Conservation (phyloP, 345 rosid genomes). For the Toxicodendron radicans region DNA sequence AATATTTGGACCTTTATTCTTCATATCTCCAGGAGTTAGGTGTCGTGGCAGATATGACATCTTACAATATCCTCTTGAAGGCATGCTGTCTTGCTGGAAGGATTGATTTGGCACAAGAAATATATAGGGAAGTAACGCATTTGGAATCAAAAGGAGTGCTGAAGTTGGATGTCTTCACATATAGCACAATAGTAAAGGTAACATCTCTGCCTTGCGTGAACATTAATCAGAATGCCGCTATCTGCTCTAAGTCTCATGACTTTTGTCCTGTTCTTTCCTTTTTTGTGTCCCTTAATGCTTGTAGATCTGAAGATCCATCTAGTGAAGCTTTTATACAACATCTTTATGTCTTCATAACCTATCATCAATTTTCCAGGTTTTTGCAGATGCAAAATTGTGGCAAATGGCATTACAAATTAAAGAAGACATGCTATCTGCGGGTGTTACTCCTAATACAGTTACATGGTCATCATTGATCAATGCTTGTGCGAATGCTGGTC, state of each 20-base stretch:
- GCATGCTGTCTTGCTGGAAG: constrained; percentile 82
- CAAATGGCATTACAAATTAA: constrained; percentile 79
- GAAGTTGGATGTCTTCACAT: constrained; percentile 85
- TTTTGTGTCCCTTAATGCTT: background rate
- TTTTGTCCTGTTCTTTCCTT: background rate
- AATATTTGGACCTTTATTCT: constrained; percentile 5
- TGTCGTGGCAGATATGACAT: constrained; percentile 66
- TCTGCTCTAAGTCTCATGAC: constrained; percentile 10
- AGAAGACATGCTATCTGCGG: constrained; percentile 80
- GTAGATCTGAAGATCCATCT: background rate
- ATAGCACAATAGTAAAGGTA: constrained; percentile 92
- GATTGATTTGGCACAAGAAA: constrained; percentile 80
- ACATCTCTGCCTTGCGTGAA: constrained; percentile 21
- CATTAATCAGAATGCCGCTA: background rate
- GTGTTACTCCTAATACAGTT: constrained; percentile 65
- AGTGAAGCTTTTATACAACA: background rate
- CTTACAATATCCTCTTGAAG: constrained; percentile 89
- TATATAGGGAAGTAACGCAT: constrained; percentile 69
- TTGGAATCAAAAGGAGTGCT: constrained; percentile 61
- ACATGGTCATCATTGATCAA: constrained; percentile 94
- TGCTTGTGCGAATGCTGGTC: constrained; percentile 88
- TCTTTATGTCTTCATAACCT: constrained; percentile 2
- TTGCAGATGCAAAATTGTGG: constrained; percentile 92
- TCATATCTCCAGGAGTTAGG: constrained; percentile 58
- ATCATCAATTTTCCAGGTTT: constrained; percentile 48